Base-by-base conservation (phyloP, 1,139 yeast species). In the Pichia sp. region DNA sequence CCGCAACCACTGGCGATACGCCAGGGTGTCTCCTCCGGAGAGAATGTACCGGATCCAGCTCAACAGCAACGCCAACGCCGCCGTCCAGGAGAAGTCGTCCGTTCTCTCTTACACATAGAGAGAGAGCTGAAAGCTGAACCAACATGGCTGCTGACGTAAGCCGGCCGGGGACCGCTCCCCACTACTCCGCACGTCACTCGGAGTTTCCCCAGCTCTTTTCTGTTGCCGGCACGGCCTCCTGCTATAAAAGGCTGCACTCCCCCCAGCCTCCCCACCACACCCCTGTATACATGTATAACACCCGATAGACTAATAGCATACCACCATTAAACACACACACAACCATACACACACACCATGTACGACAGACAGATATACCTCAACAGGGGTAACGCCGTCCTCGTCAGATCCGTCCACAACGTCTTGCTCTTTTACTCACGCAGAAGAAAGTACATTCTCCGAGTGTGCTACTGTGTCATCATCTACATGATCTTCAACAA, bases 1-100 rank as follows among this genome's bases (percentile, higher is more conserved):
- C 71, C 74, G 76, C 47, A 85, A 81, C 70, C 81, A 86, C 40
- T 87, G 94, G 89, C 62, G 75, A 9, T 91, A 93, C 4, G 94
- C 95, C 12, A 72, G 75, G 57, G 85, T 85, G 48, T 47, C 38
- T 31, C 51, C 48, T 4, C 24, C 46, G 33, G 33, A 33, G 35
- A 38, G 45, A 24, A 43, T 41, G 50, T 32, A 18, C 30, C 34
- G 40, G 14, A 3, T 27, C 22, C 40, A 22, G 22, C 11, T 28
- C 15, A 12, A 15, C 34, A 18, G 22, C 37, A 4, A 47, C 52
- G 15, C 41, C 42, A 7, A 46, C 46, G 42, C 48, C 53, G 60
- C 35, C 12, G 34, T 15, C n/a, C 32, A 24, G 11, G 34, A n/a
- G 21, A 27, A n/a, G n/a, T 38, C 31, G 5, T 28, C 31, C 5